Evolutionary conservation across 148 eudicot species (phyloP).

Genomic region (Vaccinium macrocarpon): DNA sequence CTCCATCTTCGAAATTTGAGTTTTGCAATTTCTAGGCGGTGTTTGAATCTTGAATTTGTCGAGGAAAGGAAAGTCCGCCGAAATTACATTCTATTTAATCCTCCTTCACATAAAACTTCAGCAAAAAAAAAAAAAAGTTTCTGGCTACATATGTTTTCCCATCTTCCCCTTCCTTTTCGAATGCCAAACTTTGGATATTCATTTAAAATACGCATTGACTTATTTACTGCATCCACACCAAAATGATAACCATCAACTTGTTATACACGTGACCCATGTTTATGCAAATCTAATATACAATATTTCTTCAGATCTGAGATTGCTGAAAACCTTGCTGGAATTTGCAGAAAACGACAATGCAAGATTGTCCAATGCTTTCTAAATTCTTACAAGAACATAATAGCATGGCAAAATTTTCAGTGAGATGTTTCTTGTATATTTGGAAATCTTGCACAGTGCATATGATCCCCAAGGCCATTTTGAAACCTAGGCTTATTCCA

Average conservation of each 20-base stretch:
- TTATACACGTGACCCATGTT: background rate
- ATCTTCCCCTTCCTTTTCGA: background rate
- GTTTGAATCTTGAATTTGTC: background rate
- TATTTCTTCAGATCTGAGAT: background rate
- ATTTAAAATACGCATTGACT: background rate
- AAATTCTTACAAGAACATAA: background rate
- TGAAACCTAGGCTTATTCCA: background rate
- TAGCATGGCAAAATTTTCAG: background rate
- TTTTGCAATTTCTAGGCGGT: background rate
- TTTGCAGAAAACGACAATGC: background rate
- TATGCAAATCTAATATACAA: background rate
- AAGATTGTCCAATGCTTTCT: background rate
- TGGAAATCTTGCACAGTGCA: background rate
- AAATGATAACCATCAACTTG: background rate
- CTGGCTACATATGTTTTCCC: background rate
- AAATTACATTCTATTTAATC: background rate
- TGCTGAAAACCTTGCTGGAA: background rate
- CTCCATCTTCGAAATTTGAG: background rate
- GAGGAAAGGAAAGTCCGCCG: background rate
- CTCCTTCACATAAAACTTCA: background rate
- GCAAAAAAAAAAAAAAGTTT: background rate
- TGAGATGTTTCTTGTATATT: background rate
- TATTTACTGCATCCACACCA: background rate
- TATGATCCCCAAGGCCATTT: background rate
- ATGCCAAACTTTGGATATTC: background rate